Conservation (phyloP, 805 yeast species). For the Lipomyces sp. region DNA sequence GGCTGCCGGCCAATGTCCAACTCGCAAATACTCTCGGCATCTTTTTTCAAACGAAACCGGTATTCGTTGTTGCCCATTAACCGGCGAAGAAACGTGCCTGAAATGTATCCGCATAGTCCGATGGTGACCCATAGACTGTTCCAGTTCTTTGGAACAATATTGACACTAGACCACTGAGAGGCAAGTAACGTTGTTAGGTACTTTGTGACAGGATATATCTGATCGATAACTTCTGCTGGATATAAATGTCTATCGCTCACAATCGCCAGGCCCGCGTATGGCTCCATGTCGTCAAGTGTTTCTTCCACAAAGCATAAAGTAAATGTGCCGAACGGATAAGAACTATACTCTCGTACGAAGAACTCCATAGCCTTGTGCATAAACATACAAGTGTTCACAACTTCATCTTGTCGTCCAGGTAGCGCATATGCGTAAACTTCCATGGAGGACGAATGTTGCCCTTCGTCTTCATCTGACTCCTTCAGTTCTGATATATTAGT, state of each 20-base stretch:
- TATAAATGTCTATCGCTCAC: conserved; percentile 67
- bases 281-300: conserved; percentile 54
- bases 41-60: conserved; percentile 67
- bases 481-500: conserved; percentile 57
- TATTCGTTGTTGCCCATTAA: conserved; percentile 86
- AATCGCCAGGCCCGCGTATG: conserved; percentile 76
- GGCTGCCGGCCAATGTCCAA: conserved; percentile 82
- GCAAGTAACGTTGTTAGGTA: conserved; percentile 71
- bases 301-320: conserved; percentile 75
- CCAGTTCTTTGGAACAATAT: conserved; percentile 77
- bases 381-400: conserved; percentile 74
- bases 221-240: conserved; percentile 76
- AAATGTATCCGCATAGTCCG: conserved; percentile 86
- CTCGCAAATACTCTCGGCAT: conserved; percentile 68
- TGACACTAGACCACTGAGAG: conserved; percentile 91
- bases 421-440: conserved; percentile 61
- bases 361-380: conserved; percentile 79
- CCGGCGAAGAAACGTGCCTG: conserved; percentile 66
- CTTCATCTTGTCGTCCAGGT: conserved; percentile 61
- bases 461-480: conserved; percentile 44
- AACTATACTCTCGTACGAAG: conserved; percentile 85
- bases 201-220: conserved; percentile 72
- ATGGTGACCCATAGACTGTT: conserved; percentile 88
- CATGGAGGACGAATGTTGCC: conserved; percentile 43
- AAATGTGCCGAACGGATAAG: conserved; percentile 87